phyloP scores from a whole-genome alignment of 805 yeast genomes.

The Brettanomyces anomalus region DNA sequence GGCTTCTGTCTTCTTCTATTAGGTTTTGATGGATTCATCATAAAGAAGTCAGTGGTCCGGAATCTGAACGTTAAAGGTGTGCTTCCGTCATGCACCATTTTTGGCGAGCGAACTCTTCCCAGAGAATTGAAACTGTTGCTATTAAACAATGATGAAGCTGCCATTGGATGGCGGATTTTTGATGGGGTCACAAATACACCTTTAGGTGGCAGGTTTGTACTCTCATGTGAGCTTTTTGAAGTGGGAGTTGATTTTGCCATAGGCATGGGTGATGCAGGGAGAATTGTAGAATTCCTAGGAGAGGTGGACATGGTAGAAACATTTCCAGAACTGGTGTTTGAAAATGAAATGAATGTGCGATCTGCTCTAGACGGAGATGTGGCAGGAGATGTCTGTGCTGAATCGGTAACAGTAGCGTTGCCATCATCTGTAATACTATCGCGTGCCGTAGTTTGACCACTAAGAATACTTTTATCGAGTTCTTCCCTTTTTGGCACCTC shows the following conservation, averaged over 20 bases:
- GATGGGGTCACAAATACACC: slow-evolving; percentile 19
- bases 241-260: not conserved
- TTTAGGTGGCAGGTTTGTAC: slow-evolving; percentile 14
- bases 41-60: slow-evolving; percentile 25
- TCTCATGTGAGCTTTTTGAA: not conserved
- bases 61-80: slow-evolving; percentile 24
- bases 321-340: not conserved
- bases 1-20: slow-evolving; percentile 23
- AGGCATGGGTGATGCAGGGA: not conserved
- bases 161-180: slow-evolving; percentile 2
- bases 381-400: slow-evolving; percentile 1
- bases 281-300: not conserved
- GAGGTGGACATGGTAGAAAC: not conserved
- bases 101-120: not conserved
- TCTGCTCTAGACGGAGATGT: slow-evolving; percentile 3
- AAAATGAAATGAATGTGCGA: not conserved
- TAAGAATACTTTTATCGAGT: slow-evolving; percentile 17
- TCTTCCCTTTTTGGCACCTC: slow-evolving; percentile 19
- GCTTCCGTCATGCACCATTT: not conserved
- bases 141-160: not conserved
- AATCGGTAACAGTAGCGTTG: slow-evolving; percentile 1
- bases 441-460: not conserved
- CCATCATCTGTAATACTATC: not conserved
- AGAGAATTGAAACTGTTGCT: not conserved
- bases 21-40: slow-evolving; percentile 21